A percentile compares a stretch with the other conserved stretches of the same genome.
phyloP scores from a whole-genome alignment of 768 basidiomycete species.

The Boletus edulis region DNA sequence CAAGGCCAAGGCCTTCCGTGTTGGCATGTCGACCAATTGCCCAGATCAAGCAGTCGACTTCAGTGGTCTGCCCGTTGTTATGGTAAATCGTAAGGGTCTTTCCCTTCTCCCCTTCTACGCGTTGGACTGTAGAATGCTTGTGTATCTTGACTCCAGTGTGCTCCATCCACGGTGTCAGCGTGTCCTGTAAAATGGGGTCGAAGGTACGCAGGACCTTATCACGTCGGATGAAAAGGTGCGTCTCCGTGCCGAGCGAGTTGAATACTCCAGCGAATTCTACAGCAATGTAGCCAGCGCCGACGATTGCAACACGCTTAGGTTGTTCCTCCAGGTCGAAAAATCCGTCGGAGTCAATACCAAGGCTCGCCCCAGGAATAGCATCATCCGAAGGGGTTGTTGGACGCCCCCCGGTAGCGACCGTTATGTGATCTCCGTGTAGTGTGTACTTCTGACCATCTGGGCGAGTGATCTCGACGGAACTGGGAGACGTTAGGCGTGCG shows the following conservation, averaged over 20 bases:
- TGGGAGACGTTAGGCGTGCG: slow-evolving; percentile 68
- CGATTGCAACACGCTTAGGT: slow-evolving; percentile 89
- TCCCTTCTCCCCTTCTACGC: slow-evolving; percentile 73
- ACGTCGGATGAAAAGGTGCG: slow-evolving; percentile 86
- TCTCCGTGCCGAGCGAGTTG: slow-evolving; percentile 87
- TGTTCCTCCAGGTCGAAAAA: slow-evolving; percentile 92
- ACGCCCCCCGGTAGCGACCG: slow-evolving; percentile 82
- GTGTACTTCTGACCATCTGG: slow-evolving; percentile 68
- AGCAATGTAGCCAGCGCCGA: slow-evolving; percentile 98
- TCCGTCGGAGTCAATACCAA: slow-evolving; percentile 92
- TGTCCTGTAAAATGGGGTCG: slow-evolving; percentile 82
- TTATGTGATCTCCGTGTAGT: slow-evolving; percentile 74
- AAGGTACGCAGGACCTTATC: slow-evolving; percentile 92
- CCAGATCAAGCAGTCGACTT: slow-evolving; percentile 89
- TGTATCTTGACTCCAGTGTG: slow-evolving; percentile 91
- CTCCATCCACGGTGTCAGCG: slow-evolving; percentile 88
- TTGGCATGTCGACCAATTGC: slow-evolving; percentile 88
- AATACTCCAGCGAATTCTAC: slow-evolving; percentile 96
- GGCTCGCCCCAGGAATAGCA: slow-evolving; percentile 82
- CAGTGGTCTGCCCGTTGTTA: slow-evolving; percentile 70
- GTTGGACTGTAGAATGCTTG: slow-evolving; percentile 68
- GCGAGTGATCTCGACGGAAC: slow-evolving; percentile 68
- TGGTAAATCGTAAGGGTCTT: slow-evolving; percentile 73
- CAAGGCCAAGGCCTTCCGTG: slow-evolving; percentile 76
- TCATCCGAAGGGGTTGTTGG: slow-evolving; percentile 79